A percentile compares a stretch with the other conserved stretches of the same genome.
phyloP scores from a whole-genome alignment of 2,329 filamentous ascomycete genomes.

The Alternaria brassicicola region DNA sequence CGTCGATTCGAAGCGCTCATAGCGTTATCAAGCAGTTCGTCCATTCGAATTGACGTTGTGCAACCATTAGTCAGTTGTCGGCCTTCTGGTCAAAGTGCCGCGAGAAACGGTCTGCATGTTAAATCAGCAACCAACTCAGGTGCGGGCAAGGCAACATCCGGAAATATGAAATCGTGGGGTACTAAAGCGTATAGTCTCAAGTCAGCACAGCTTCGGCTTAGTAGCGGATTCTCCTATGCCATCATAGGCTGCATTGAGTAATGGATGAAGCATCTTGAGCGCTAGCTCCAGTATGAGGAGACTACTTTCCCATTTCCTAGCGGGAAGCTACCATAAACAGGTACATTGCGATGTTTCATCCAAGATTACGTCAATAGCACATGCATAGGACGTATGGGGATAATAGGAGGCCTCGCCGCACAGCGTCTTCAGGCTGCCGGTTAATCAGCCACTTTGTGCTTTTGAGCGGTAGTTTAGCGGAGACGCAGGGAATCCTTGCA shows the following conservation, averaged over 20 bases:
- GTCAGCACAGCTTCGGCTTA: neutral
- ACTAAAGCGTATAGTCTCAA: neutral
- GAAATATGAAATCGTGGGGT: neutral
- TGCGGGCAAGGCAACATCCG: conserved; percentile 5
- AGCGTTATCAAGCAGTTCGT: conserved; percentile 4
- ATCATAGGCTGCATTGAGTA: conserved; percentile 1
- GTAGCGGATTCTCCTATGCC: neutral
- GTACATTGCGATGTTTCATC: neutral
- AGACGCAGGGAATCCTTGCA: conserved; percentile 11
- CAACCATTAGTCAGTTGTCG: conserved; percentile 6
- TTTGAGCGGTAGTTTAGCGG: neutral
- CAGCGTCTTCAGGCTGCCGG: neutral
- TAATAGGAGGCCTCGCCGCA: neutral
- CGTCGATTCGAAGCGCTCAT: neutral
- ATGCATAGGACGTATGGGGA: neutral
- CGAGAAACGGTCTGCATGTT: neutral
- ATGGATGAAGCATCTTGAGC: neutral
- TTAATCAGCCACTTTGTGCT: neutral
- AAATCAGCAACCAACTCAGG: neutral
- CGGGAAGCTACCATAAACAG: conserved; percentile 3
- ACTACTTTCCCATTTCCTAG: neutral
- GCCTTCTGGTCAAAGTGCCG: neutral
- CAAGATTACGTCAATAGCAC: neutral
- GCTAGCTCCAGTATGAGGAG: neutral
- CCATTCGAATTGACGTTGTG: conserved; percentile 10